phyloP scores from a whole-genome alignment of 2,329 filamentous ascomycete genomes.

The Metarhizium sp. region DNA sequence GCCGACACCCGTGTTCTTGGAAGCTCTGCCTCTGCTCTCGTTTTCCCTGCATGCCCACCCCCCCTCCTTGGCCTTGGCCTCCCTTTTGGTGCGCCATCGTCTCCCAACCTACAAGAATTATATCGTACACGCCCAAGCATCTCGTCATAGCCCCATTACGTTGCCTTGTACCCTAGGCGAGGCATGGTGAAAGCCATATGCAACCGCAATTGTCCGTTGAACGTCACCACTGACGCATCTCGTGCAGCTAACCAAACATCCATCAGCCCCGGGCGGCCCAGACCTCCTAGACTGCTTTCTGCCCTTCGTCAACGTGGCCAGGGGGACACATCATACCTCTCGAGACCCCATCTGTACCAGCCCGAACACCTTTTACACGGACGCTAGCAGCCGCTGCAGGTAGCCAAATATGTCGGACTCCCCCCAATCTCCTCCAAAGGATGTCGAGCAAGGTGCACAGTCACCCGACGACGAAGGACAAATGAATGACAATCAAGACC shows the following conservation, averaged over 20 bases:
- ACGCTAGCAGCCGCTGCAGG: slow-evolving; percentile 55
- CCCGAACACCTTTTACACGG: slow-evolving; percentile 48
- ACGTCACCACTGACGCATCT: slow-evolving; percentile 42
- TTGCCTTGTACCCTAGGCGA: slow-evolving; percentile 15
- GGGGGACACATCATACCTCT: slow-evolving; percentile 45
- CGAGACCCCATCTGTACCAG: slow-evolving; percentile 39
- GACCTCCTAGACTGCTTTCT: slow-evolving; percentile 30
- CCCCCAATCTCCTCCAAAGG: slow-evolving; percentile 82
- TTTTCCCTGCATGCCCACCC: not conserved
- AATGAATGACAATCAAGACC: slow-evolving; percentile 81
- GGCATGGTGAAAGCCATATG: slow-evolving; percentile 19
- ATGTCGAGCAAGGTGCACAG: slow-evolving; percentile 87
- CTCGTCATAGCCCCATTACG: slow-evolving; percentile 5
- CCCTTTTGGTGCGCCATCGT: slow-evolving; percentile 4
- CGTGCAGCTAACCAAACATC: slow-evolving; percentile 38
- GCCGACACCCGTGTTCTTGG: not conserved
- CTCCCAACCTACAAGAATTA: slow-evolving; percentile 8
- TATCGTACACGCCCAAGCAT: slow-evolving; percentile 7
- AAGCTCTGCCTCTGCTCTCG: not conserved
- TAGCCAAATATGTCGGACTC: slow-evolving; percentile 86
- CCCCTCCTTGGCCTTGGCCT: not conserved
- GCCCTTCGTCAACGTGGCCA: slow-evolving; percentile 50
- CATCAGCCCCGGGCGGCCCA: slow-evolving; percentile 17
- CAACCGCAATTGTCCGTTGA: slow-evolving; percentile 18
- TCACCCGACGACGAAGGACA: slow-evolving; percentile 89